Conservation (phyloP, 768 basidiomycete species). For the Boletus patriciae region DNA sequence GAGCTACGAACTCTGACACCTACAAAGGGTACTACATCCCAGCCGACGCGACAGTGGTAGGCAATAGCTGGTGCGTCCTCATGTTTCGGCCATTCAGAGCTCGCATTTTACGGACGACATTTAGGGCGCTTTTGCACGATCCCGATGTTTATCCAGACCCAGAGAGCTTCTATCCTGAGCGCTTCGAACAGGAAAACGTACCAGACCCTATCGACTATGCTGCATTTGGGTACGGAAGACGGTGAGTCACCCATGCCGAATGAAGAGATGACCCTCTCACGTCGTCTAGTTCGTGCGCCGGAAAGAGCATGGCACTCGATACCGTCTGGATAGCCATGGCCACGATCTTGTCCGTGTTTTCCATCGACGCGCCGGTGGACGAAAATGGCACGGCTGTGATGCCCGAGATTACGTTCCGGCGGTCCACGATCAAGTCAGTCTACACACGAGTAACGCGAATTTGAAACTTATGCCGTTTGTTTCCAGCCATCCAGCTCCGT, state of each 20-base stretch:
- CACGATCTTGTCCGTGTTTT: conserved; percentile 1
- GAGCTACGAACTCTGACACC: background rate
- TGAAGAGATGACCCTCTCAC: background rate
- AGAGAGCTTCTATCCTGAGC: conserved; percentile 1
- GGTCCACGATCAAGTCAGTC: conserved; percentile 7
- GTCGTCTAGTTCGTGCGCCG: background rate
- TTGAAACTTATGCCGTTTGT: background rate
- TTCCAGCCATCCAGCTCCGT: conserved; percentile 1
- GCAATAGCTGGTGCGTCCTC: conserved; percentile 2
- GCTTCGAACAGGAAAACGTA: background rate
- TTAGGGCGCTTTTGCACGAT: conserved; percentile 2
- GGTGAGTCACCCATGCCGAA: background rate
- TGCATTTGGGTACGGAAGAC: conserved; percentile 2
- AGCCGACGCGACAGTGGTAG: conserved; percentile 1
- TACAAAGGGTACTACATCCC: conserved; percentile 6
- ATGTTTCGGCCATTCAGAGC: background rate
- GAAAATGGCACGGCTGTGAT: background rate
- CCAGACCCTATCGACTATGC: conserved; percentile 7
- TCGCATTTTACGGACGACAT: background rate
- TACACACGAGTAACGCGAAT: background rate
- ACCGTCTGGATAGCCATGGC: conserved; percentile 2
- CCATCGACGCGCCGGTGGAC: conserved; percentile 1
- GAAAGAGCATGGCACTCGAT: conserved; percentile 5
- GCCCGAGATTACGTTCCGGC: conserved; percentile 2
- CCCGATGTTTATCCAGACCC: conserved; percentile 3